These are phyloP conservation scores for Colletotrichum sp. DNA, from an alignment of 2,329 filamentous ascomycete genomes.

Conservation along the genomic window DNA sequence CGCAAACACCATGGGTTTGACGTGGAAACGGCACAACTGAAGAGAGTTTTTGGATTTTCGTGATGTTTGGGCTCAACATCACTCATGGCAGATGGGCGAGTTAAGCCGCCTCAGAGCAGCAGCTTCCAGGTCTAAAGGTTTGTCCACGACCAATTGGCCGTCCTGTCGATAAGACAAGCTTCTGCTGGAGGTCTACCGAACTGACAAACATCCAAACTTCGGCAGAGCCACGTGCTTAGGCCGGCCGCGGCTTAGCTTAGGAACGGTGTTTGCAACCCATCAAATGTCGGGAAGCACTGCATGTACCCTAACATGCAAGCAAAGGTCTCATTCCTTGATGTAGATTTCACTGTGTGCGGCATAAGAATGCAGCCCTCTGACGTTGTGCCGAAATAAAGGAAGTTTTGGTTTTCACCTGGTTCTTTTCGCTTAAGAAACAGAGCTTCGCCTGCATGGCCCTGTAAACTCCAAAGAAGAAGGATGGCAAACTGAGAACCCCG, in stretches of 20 bases:
- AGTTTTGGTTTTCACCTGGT: neutral
- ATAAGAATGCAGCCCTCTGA: neutral
- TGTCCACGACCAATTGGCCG: neutral
- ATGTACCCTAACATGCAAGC: neutral
- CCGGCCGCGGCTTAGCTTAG: neutral
- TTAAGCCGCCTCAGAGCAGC: neutral
- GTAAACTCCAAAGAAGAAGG: neutral
- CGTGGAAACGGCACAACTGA: neutral
- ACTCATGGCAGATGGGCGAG: neutral
- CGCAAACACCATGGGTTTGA: neutral
- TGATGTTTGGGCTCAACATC: neutral
- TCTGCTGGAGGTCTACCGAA: neutral
- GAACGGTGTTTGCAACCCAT: neutral
- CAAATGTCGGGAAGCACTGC: neutral
- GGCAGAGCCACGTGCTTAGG: neutral
- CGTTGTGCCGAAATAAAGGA: neutral
- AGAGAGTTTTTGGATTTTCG: neutral
- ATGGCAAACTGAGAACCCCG: neutral
- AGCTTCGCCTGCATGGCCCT: neutral
- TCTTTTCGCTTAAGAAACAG: neutral
- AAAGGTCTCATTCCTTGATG: neutral
- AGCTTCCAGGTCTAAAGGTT: neutral
- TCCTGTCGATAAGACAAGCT: neutral
- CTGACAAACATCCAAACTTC: neutral
- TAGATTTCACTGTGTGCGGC: accelerated